Base-by-base conservation (phyloP, 306 rosid genomes). In the Castanopsis chinensis region DNA sequence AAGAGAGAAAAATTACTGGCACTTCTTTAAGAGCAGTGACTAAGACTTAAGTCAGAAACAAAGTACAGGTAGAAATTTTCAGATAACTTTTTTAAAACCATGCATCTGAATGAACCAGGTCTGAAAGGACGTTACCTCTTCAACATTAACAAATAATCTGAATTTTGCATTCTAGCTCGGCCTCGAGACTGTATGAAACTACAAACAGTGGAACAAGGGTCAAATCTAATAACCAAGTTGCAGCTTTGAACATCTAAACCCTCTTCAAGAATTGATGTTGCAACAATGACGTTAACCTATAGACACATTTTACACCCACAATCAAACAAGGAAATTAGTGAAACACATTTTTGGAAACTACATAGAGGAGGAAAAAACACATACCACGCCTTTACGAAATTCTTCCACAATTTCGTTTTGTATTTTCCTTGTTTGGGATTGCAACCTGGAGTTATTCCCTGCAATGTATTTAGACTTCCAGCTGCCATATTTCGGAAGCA, bases 261-360 rank as follows among this genome's bases (percentile, higher is more conserved):
- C 84, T 94, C 99, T 83, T 94, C 97, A 55, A 94, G 97, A 84
- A 92, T 94, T 67, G 99, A 92, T 23, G 99, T 94, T 81, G 99
- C 97, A 80, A 94, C 97, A 79, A 94, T 87, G 79, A 94, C 70
- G 77, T 94, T 94, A 41, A 90, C 91, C 98, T 94, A 77, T 58
- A 79, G 79, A 83, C 82, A 67, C 80, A 52, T 35, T 37, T 30
- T 51, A 61, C 69, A 76, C 43, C 71, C 76, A 28, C 55, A 30
- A 67, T 81, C 59, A 77, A 56, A 83, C 60, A 81, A 13, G 55
- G 71, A 17, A 23, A 54, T 58, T 69, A 52, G 43, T 17, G n/a
- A 52, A 72, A 73, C 17, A 72, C 41, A 37, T 20, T 64, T 69
- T n/a, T 17, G 14, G 57, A 80, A 63, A 35, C 58, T 41, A 56